Base-by-base conservation (phyloP, 352 stramenopile genomes). In the Globisporangium heterothallicum region DNA sequence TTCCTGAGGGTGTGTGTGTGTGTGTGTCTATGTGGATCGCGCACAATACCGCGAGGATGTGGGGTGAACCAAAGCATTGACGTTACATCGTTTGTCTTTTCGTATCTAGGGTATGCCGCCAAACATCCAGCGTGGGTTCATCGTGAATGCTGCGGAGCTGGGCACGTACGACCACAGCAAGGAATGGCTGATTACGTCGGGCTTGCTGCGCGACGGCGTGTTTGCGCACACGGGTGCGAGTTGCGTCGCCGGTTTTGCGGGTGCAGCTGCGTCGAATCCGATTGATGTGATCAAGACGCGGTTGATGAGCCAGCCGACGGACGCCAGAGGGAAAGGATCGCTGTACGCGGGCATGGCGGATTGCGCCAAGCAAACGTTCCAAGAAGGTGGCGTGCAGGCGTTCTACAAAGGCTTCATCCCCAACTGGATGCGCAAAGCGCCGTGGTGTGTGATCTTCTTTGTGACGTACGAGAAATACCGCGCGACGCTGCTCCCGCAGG, bases 151-250 rank as follows among this genome's bases (percentile, higher is more conserved):
- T 18, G 77, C 81, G 10, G 84, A 95, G 59, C 66, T 95, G 29
- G 78, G 77, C 59, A 92, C 80, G 43, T 95, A 95, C 56, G 84
- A 95, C 50, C 79, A 95, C 67, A 88, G 75, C 60, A 93, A 93
- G 56, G 68, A 88, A 56, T 61, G 79, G 44, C 48, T 93, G 19
- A 64, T 92, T 42, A 73, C 76, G 12, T 86, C 76, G 7, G 80
- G 78, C 1, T 19, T 90, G 16, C 59, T 88, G 0, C 48, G 70
- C 6, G 76, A 88, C 7, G 83, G 78, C 10, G 68, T 90, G 22
- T 61, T 86, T 45, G 76, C 80, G 34, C 80, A 90, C 57, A 87
- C 78, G 13, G 78, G 74, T 9, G 79, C 80, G 12, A 93, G 83
- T 49, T 88, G 70, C 29, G 64, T 90, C 22, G 83, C 83, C 42